These are phyloP conservation scores for Phaffomyces opuntiae DNA, from an alignment of 805 yeast species.

Conservation along the genomic window DNA sequence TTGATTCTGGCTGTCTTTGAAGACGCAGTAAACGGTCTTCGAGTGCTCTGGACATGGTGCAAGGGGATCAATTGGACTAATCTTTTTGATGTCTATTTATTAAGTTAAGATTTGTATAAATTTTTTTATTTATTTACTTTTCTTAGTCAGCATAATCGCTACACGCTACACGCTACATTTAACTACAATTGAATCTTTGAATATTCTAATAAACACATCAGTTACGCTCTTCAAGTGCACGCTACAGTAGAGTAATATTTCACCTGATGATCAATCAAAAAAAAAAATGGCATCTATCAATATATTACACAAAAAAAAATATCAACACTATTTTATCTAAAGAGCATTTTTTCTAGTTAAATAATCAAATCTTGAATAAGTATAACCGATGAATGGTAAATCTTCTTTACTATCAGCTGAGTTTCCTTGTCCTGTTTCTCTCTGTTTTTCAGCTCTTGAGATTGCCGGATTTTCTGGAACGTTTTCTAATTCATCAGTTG, in stretches of 20 bases:
- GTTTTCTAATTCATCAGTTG: conserved; percentile 91
- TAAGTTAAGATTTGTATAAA: background rate
- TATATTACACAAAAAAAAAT: background rate
- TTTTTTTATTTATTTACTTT: too few species aligned
- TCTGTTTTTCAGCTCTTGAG: conserved; percentile 58
- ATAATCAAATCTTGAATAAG: conserved; percentile 91
- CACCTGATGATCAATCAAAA: too few species aligned
- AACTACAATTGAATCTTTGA: too few species aligned
- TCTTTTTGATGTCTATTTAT: background rate
- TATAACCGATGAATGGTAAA: conserved; percentile 94
- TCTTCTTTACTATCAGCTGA: conserved; percentile 66
- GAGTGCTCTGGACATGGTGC: conserved; percentile 41
- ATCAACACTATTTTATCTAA: conserved; percentile 7
- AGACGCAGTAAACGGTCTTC: conserved; percentile 56
- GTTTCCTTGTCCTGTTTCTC: conserved; percentile 37
- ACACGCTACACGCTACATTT: too few species aligned
- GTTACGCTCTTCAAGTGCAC: too few species aligned
- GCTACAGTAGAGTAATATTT: too few species aligned
- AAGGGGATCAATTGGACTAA: too few species aligned
- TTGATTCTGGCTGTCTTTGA: conserved; percentile 61
- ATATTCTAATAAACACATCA: too few species aligned
- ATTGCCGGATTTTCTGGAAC: conserved; percentile 86
- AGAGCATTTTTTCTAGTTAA: conserved; percentile 64
- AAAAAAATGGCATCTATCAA: background rate
- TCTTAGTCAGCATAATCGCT: background rate